phyloP scores from a whole-genome alignment of 306 rosid species.

The Boehmeria nivea region DNA sequence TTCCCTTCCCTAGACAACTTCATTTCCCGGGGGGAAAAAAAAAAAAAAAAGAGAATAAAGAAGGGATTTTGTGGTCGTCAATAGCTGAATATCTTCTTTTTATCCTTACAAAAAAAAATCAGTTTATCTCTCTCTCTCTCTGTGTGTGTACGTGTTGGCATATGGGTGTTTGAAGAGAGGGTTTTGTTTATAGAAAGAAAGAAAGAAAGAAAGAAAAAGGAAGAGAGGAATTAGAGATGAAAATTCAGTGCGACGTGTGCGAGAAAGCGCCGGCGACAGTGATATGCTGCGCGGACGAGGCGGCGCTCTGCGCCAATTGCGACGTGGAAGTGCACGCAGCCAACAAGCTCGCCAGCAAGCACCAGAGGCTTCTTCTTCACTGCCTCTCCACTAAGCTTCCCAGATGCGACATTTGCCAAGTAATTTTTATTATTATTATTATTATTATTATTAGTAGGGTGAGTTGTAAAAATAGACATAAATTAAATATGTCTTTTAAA shows the following conservation, averaged over 20 bases:
- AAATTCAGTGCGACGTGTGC: constrained; percentile 96
- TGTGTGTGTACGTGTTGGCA: background rate
- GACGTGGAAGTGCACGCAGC: constrained; percentile 97
- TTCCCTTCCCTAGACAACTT: no score
- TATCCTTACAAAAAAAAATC: no score
- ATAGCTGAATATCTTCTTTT: constrained; percentile 2
- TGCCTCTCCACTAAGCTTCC: constrained; percentile 80
- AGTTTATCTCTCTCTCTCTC: background rate
- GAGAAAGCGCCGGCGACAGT: constrained; percentile 92
- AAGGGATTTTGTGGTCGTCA: background rate
- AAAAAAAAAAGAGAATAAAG: no score
- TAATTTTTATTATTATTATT: constrained; percentile 16
- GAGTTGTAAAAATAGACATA: no score
- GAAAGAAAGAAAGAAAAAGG: background rate
- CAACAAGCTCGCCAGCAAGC: constrained; percentile 94
- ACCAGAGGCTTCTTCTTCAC: constrained; percentile 89
- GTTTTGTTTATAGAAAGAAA: no score
- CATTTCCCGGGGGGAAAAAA: no score
- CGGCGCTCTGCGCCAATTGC: constrained; percentile 86
- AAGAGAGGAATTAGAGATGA: constrained; percentile 38
- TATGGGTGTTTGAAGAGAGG: background rate
- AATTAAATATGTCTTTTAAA: no score
- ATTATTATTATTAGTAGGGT: no score
- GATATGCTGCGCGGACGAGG: constrained; percentile 97
- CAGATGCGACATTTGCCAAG: constrained; percentile 92